These are phyloP conservation scores for Porodaedalea pini DNA, from an alignment of 1,284 basidiomycete species.

Conservation along the genomic window DNA sequence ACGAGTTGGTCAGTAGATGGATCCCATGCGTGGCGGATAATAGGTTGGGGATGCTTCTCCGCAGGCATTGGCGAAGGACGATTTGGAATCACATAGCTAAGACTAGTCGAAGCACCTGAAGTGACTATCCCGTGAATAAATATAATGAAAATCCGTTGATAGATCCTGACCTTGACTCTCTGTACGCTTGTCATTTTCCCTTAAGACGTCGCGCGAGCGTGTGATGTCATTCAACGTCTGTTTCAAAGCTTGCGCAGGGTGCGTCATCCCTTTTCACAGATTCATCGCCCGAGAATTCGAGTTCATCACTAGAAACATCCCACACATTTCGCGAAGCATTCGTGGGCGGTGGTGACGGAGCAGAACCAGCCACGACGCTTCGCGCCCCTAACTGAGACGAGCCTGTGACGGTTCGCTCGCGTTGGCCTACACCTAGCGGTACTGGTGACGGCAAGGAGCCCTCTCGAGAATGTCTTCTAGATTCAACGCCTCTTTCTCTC, in stretches of 20 bases:
- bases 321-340: not conserved
- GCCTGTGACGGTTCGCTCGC: not conserved
- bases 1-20: not conserved
- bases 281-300: not conserved
- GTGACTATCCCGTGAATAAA: too few relatives aligned
- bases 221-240: not conserved
- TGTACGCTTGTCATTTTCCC: not conserved
- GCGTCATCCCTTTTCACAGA: not conserved
- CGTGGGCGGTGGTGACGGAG: not conserved
- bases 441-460: not conserved
- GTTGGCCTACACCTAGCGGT: not conserved
- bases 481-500: conserved; percentile 6
- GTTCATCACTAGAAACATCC: conserved; percentile 3
- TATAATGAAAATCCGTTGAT: not conserved
- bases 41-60: not conserved
- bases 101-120: too few relatives aligned
- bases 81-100: not conserved
- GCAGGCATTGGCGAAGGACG: not conserved
- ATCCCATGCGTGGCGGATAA: not conserved
- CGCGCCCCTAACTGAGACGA: conserved; percentile 4
- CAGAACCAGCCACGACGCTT: not conserved
- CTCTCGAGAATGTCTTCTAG: conserved; percentile 12
- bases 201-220: not conserved
- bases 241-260: not conserved
- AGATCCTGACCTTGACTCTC: not conserved